Evolutionary conservation across 192 early-diverging fungal species (phyloP).

Genomic region (Rhizoclosmatium sp.): DNA sequence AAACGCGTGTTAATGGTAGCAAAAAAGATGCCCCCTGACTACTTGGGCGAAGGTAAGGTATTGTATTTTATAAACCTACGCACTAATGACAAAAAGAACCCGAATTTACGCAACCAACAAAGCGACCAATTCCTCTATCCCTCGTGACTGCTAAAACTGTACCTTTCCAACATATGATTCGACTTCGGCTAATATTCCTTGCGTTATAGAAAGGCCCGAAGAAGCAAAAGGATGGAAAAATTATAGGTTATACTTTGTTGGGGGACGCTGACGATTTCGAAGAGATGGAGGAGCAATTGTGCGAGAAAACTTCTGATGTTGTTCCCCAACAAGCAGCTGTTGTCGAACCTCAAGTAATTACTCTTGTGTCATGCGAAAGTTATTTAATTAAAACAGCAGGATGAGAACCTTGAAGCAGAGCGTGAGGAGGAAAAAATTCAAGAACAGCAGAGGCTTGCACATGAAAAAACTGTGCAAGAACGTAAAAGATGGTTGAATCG

Average conservation of each 20-base stretch:
- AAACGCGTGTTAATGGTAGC: conserved; percentile 38
- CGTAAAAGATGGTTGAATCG: conserved; percentile 44
- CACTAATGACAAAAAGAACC: conserved; percentile 37
- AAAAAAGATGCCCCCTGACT: conserved; percentile 43
- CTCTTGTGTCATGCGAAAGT: not conserved
- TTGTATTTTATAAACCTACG: not conserved
- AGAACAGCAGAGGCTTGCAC: not conserved
- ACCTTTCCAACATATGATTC: conserved; percentile 5
- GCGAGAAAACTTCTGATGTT: conserved; percentile 1
- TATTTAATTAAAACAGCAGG: not conserved
- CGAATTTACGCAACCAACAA: conserved; percentile 42
- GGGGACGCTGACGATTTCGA: conserved; percentile 23
- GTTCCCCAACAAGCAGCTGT: too few species aligned
- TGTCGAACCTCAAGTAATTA: not conserved
- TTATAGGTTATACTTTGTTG: conserved; percentile 48
- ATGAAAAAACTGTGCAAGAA: conserved; percentile 32
- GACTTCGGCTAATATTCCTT: not conserved
- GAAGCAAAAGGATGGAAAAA: conserved; percentile 31
- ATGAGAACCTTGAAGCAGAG: conserved; percentile 9
- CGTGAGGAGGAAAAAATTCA: not conserved
- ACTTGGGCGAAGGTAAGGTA: conserved; percentile 50
- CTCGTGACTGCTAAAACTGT: conserved; percentile 31
- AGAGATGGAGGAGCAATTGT: not conserved
- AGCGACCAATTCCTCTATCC: conserved; percentile 45
- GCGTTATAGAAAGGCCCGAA: conserved; percentile 30